Percentiles rank a stretch among this genome's conserved stretches.
These are phyloP conservation scores for Vaccinium darrowii DNA, from an alignment of 148 eudicot species.

Conservation along the genomic window DNA sequence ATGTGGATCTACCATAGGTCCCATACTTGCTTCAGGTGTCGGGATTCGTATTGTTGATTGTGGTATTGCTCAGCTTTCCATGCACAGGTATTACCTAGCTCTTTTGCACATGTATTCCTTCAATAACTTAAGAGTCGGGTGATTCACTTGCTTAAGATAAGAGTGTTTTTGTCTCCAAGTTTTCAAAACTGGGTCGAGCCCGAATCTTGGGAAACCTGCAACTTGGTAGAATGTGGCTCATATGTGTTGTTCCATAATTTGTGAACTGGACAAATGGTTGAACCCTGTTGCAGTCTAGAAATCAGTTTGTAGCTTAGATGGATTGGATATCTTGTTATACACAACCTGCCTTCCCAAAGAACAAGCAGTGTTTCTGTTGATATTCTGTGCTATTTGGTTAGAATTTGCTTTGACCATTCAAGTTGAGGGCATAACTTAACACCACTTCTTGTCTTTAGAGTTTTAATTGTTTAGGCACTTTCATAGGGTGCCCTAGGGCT, in stretches of 20 bases:
- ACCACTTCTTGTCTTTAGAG: background rate
- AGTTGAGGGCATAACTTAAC: background rate
- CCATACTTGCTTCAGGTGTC: conserved; percentile 92
- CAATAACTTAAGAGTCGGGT: background rate
- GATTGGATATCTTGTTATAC: background rate
- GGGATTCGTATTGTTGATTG: conserved; percentile 97
- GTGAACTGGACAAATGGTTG: too few species aligned
- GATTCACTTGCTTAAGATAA: background rate
- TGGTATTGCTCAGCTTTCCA: conserved; percentile 31
- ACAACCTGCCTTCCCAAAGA: background rate
- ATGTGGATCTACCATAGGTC: conserved; percentile 98
- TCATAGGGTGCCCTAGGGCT: too few species aligned
- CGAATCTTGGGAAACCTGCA: background rate
- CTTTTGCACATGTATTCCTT: conserved; percentile 52
- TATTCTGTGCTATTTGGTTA: background rate
- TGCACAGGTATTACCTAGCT: conserved; percentile 76
- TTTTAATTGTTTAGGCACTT: too few species aligned
- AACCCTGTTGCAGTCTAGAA: background rate
- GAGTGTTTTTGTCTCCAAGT: too few species aligned
- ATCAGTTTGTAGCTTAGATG: background rate
- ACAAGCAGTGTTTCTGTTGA: background rate
- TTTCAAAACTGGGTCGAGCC: background rate
- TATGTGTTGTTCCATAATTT: too few species aligned
- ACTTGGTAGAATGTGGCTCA: background rate
- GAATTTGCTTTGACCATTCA: background rate